Base-by-base conservation (phyloP, 306 rosid genomes). In the Arachis stenosperma region DNA sequence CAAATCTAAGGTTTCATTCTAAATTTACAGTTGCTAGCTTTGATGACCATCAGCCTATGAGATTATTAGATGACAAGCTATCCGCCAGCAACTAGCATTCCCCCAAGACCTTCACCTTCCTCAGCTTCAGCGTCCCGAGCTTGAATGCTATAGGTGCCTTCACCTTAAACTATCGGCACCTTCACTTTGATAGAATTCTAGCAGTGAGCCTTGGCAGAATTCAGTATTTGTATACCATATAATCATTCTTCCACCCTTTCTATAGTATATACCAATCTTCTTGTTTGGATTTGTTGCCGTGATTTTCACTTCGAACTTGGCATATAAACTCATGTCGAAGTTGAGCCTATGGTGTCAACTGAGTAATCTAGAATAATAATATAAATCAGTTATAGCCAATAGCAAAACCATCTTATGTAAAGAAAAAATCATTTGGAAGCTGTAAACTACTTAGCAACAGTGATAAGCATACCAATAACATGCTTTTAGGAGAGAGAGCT, bases 121-220 rank as follows among this genome's bases (percentile, higher is more conserved):
- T 86, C 75, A 91, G 79, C 92, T 93, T 88, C 83, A 91, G 72
- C 77, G 59, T 82, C 63, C 97, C 96, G 37, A 91, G 75, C 42
- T 91, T 80, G 27, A 93, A 75, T 2, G 94, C 85, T 2, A 91
- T 79, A 0, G 97, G 96, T 27, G 94, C 97, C 11, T 81, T 80
- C 3, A 88, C 90, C 69, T 84, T 77, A 3, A 93, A 74, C 71
- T 91, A 54, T 94, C 98, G 3, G 84, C 27, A 22, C 78, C 55
- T 82, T 89, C 15, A 86, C 96, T 97, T 70, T 93, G 98, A 85
- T 93, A 93, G 80, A 93, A 93, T 27, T 69, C 53, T 1, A 97
- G 96, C 60, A 93, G 51, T 6, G 82, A 42, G 58, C 98, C 98
- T 67, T 89, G 88, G 65, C 94, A 93, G 27, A 93, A 96, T 85